phyloP scores from a whole-genome alignment of 2,329 filamentous ascomycete genomes.

The Xylaria sp. region DNA sequence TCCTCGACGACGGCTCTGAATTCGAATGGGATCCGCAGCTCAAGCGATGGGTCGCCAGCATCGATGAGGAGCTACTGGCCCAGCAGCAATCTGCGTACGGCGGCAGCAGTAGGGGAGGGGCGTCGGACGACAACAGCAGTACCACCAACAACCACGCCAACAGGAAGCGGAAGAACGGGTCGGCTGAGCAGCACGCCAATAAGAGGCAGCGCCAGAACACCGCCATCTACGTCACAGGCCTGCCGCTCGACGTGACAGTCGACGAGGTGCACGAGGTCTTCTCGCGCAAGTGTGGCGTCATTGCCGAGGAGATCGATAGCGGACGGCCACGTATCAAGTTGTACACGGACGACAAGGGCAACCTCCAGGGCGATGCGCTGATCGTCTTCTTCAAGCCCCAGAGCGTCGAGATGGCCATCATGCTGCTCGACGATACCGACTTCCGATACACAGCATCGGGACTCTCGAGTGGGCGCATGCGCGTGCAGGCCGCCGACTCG shows the following conservation, averaged over 20 bases:
- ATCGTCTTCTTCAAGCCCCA: conserved; percentile 95
- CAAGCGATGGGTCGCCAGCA: conserved; percentile 78
- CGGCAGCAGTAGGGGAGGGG: conserved; percentile 47
- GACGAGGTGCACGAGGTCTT: conserved; percentile 87
- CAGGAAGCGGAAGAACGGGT: conserved; percentile 56
- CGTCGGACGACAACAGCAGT: conserved; percentile 50
- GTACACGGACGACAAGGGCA: conserved; percentile 82
- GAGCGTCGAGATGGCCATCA: conserved; percentile 87
- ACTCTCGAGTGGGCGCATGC: conserved; percentile 73
- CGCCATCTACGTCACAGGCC: conserved; percentile 89
- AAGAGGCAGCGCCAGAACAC: conserved; percentile 77
- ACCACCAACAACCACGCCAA: conserved; percentile 44
- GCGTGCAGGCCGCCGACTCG: conserved; percentile 84
- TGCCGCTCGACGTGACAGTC: conserved; percentile 81
- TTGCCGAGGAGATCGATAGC: conserved; percentile 93
- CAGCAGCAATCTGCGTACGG: conserved; percentile 52
- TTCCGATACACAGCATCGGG: conserved; percentile 73
- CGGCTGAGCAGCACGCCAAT: conserved; percentile 54
- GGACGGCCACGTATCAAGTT: conserved; percentile 91
- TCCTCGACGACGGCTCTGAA: conserved; percentile 85
- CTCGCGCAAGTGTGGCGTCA: conserved; percentile 84
- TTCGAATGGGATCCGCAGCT: conserved; percentile 81
- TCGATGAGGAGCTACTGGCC: conserved; percentile 56
- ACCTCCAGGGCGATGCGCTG: conserved; percentile 93
- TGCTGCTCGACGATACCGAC: conserved; percentile 82